phyloP scores from a whole-genome alignment of 306 rosid genomes.

The Vigna reflexopilosa region DNA sequence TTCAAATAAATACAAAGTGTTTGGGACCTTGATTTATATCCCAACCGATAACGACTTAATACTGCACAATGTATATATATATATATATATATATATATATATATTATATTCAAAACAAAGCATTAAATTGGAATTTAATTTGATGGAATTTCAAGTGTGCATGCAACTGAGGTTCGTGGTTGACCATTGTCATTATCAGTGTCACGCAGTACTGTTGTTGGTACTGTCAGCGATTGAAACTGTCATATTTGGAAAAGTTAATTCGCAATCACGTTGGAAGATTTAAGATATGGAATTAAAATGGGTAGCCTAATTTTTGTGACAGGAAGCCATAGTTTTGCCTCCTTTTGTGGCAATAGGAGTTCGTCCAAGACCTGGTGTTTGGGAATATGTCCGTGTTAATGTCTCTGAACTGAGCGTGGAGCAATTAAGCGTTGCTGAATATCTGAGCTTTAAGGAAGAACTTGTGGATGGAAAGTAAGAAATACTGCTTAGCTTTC shows the following conservation, averaged over 20 bases:
- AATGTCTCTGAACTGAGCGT: conserved; percentile 81
- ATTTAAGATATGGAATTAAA: conserved; percentile 7
- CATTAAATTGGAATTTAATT: background rate
- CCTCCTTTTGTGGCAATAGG: conserved; percentile 93
- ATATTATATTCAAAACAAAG: background rate
- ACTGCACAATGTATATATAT: background rate
- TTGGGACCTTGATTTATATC: conserved; percentile 8
- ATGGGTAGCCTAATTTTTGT: conserved; percentile 38
- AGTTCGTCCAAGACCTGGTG: conserved; percentile 95
- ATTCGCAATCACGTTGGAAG: conserved; percentile 23
- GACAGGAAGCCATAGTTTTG: conserved; percentile 68
- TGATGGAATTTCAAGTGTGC: background rate
- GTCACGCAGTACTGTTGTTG: background rate
- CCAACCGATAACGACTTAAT: background rate
- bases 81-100: background rate
- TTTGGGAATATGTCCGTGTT: conserved; percentile 90
- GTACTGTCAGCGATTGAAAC: background rate
- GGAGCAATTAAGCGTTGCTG: conserved; percentile 84
- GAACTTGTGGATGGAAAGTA: conserved; percentile 77
- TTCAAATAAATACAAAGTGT: background rate
- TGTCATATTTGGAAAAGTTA: conserved; percentile 20
- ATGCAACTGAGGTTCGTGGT: background rate
- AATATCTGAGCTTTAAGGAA: conserved; percentile 89
- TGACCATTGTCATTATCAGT: background rate
- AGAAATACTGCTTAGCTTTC: conserved; percentile 44